These are phyloP conservation scores for Amanita brunnescens DNA, from an alignment of 768 basidiomycete species.

Conservation along the genomic window DNA sequence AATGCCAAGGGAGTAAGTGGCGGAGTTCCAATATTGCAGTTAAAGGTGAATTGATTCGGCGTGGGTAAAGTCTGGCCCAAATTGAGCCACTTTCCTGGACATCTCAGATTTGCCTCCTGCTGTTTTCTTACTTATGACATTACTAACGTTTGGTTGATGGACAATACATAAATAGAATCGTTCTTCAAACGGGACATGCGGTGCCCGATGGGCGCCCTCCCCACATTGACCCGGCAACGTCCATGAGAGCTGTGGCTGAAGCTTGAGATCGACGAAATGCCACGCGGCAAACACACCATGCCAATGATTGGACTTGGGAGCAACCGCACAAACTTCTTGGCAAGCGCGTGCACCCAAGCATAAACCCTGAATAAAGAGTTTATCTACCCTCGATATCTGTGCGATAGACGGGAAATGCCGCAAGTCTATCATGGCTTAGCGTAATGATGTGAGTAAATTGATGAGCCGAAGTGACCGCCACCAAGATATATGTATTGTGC, in stretches of 20 bases:
- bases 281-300: background rate
- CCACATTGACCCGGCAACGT: background rate
- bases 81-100: conserved; percentile 2
- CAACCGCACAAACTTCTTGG: background rate
- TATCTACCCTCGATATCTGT: background rate
- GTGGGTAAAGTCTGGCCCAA: conserved; percentile 30
- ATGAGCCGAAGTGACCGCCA: too few species aligned
- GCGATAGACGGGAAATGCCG: background rate
- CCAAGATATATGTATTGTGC: background rate
- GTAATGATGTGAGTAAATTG: background rate
- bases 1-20: conserved; percentile 32
- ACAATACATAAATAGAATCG: background rate
- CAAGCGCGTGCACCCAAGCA: background rate
- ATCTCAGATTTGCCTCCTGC: conserved; percentile 1
- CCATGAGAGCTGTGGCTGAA: background rate
- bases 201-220: background rate
- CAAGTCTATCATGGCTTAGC: background rate
- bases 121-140: background rate
- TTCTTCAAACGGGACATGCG: background rate
- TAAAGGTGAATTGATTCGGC: conserved; percentile 37
- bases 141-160: background rate
- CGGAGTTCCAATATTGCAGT: conserved; percentile 37
- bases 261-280: background rate
- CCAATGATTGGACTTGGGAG: background rate
- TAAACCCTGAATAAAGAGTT: background rate